phyloP scores from a whole-genome alignment of 495 filamentous ascomycete genomes.

The Pseudomonodictys pantanalensis region DNA sequence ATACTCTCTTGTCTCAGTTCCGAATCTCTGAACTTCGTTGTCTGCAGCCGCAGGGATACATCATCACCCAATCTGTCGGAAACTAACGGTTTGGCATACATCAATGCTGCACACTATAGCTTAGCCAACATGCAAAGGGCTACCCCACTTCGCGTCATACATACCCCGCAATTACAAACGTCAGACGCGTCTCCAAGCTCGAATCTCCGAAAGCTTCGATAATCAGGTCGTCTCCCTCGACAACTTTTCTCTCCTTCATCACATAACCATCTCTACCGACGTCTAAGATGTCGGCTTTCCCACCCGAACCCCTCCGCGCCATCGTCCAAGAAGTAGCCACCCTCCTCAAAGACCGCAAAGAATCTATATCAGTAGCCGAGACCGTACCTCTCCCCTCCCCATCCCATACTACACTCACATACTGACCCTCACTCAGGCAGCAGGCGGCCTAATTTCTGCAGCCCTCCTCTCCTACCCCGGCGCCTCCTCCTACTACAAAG shows the following conservation, averaged over 20 bases:
- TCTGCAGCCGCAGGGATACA: too few relatives aligned
- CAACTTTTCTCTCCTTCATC: background rate
- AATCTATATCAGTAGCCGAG: constrained; percentile 59
- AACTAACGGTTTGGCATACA: too few relatives aligned
- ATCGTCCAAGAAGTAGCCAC: constrained; percentile 51
- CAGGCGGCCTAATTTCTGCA: constrained; percentile 60
- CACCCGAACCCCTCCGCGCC: constrained; percentile 49
- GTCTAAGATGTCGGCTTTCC: constrained; percentile 38
- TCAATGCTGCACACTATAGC: too few relatives aligned
- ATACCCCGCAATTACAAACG: constrained; percentile 5
- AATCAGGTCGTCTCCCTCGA: too few relatives aligned
- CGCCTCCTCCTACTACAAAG: constrained; percentile 56
- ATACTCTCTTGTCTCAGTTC: too few relatives aligned
- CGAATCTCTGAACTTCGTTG: too few relatives aligned
- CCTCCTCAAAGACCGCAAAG: constrained; percentile 52
- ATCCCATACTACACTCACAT: background rate
- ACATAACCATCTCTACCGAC: background rate
- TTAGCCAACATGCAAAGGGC: too few relatives aligned
- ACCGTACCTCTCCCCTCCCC: constrained; percentile 44
- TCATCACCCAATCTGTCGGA: too few relatives aligned
- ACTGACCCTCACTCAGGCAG: constrained; percentile 45
- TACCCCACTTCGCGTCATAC: constrained; percentile 11
- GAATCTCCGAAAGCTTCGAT: too few relatives aligned
- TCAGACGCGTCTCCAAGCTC: too few relatives aligned
- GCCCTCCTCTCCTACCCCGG: constrained; percentile 55